Conservation (phyloP, 805 yeast genomes). For the Lachancea dasiensis region DNA sequence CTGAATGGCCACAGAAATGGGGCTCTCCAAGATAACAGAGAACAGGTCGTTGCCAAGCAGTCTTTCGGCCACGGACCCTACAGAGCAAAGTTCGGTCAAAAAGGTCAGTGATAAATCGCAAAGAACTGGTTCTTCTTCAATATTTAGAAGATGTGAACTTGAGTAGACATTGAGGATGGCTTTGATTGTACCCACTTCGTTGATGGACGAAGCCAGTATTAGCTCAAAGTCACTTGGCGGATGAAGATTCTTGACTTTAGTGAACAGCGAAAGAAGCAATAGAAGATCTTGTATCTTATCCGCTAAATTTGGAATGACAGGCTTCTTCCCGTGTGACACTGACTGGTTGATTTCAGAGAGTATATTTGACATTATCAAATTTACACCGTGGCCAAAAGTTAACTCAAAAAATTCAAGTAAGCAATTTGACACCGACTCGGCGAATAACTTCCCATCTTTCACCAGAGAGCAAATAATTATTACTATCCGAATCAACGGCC, state of each 20-base stretch:
- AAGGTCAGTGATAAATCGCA: constrained; percentile 68
- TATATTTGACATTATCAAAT: constrained; percentile 49
- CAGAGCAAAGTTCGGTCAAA: constrained; percentile 59
- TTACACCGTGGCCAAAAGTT: constrained; percentile 62
- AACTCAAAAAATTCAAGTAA: constrained; percentile 54
- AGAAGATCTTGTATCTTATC: constrained; percentile 60
- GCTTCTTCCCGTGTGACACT: constrained; percentile 33
- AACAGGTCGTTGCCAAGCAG: constrained; percentile 61
- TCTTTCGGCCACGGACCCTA: constrained; percentile 59
- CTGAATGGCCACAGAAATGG: constrained; percentile 61
- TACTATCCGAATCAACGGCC: constrained; percentile 56
- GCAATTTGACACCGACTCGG: constrained; percentile 44
- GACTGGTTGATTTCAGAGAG: constrained; percentile 46
- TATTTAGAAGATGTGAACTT: constrained; percentile 53
- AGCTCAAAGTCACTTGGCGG: constrained; percentile 43
- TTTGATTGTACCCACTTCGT: constrained; percentile 54
- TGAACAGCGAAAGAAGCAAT: constrained; percentile 57
- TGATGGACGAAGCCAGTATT: constrained; percentile 47
- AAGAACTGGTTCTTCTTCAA: constrained; percentile 58
- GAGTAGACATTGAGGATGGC: constrained; percentile 62
- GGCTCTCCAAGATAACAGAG: constrained; percentile 64
- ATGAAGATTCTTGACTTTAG: constrained; percentile 46
- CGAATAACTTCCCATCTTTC: constrained; percentile 37
- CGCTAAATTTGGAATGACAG: constrained; percentile 33
- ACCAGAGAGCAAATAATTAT: constrained; percentile 44